Evolutionary conservation across 2,329 filamentous ascomycete genomes (phyloP), one percentile per base, ranked within the genome.

Genomic region (Thielaviopsis populi): DNA sequence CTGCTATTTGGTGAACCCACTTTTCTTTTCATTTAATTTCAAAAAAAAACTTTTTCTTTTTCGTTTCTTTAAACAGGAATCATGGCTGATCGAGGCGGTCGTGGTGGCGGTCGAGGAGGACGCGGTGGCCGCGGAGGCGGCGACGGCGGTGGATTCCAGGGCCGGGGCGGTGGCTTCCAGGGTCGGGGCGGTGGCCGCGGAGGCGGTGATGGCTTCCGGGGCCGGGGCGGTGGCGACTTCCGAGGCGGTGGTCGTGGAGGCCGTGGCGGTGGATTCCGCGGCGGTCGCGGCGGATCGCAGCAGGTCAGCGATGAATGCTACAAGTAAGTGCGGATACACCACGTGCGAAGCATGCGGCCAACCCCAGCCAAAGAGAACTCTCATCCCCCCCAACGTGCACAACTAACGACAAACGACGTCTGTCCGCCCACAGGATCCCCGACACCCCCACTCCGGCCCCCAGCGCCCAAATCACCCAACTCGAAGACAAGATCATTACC

Each of bases 401-500:
- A 41, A 27, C 22, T 19, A 62, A 40, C 22, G 50, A 58, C 69
- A 68, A 62, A 40, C 22, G 50, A 58, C 69, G 68, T 3, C 41
- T 64, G 2, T 69, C 69, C 62, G 33, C 8, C 42, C 43, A 15
- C 59, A 65, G 67, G 42, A 59, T 63, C 27, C 54, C 61, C 22
- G 63, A 64, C 50, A 40, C 15, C n/a, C 62, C 64, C 33, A 64
- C 68, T 24, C 68, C 70, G 1, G 63, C 59, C 2, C 70, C 70
- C 1, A 72, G 75, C 46, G 24, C 67, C 19, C 40, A 66, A 11
- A 67, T 75, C 37, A 69, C 69, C 0, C 61, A 73, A 22, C 72
- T 80, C 0, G 78, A 80, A 65, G 68, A 80, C 62, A 68, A 72
- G 6, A 70, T 79, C 6, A 68, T 72, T 37, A 63, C 67, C 11